Evolutionary conservation across 805 yeast species (phyloP).

Genomic region (Groenewaldozyma salmanticensis): DNA sequence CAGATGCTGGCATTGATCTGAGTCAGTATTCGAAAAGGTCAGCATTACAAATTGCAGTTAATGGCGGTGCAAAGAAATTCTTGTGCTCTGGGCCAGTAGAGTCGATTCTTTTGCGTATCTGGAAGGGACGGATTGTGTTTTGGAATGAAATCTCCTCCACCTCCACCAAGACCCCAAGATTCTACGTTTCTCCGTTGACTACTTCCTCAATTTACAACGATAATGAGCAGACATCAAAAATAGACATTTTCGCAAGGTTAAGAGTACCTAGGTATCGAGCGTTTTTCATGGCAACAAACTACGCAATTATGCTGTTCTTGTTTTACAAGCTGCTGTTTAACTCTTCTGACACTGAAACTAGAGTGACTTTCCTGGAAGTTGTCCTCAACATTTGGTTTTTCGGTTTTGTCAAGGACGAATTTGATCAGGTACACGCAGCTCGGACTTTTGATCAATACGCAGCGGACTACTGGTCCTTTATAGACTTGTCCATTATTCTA

Average conservation of each 20-base stretch:
- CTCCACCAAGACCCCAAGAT: slow-evolving; percentile 18
- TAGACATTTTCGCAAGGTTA: slow-evolving; percentile 22
- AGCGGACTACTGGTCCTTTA: slow-evolving; percentile 23
- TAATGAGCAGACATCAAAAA: too few species aligned
- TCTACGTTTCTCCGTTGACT: slow-evolving; percentile 13
- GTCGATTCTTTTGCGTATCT: slow-evolving; percentile 20
- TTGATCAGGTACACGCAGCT: slow-evolving; percentile 41
- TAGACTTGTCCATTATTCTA: slow-evolving; percentile 21
- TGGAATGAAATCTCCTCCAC: slow-evolving; percentile 24
- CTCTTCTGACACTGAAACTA: slow-evolving; percentile 6
- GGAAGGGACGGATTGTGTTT: slow-evolving; percentile 28
- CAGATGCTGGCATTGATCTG: slow-evolving; percentile 1
- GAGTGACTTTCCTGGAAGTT: slow-evolving; percentile 16
- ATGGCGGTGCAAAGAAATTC: slow-evolving; percentile 20
- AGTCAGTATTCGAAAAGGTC: slow-evolving; percentile 2
- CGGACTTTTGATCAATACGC: slow-evolving; percentile 20
- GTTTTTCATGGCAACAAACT: slow-evolving; percentile 23
- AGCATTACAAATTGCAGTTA: slow-evolving; percentile 12
- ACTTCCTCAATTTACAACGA: not conserved
- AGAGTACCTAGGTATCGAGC: slow-evolving; percentile 26
- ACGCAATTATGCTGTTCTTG: slow-evolving; percentile 20
- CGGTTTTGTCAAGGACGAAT: slow-evolving; percentile 82
- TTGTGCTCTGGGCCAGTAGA: slow-evolving; percentile 22
- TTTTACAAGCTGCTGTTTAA: slow-evolving; percentile 21
- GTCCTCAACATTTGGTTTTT: slow-evolving; percentile 78